Conservation (phyloP, 768 basidiomycete genomes). For the Leccinum obscurum region DNA sequence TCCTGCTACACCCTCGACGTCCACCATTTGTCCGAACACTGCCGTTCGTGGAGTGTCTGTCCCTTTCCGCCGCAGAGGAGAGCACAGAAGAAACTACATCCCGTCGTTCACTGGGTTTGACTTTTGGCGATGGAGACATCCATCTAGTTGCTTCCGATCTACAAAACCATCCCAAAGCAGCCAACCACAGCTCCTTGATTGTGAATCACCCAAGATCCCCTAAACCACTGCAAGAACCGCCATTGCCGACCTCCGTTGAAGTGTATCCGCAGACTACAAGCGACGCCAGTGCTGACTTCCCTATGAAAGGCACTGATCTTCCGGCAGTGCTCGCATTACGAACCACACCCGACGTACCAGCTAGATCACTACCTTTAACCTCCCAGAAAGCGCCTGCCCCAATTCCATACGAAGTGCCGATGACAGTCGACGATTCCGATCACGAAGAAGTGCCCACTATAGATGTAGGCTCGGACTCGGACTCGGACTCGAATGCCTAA, state of each 20-base stretch:
- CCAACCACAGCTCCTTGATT: background rate
- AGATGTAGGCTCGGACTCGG: slow-evolving; percentile 79
- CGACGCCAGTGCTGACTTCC: background rate
- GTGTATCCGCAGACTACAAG: slow-evolving; percentile 3
- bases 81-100: slow-evolving; percentile 57
- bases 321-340: slow-evolving; percentile 1
- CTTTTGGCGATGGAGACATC: slow-evolving; percentile 12
- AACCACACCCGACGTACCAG: background rate
- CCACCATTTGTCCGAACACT: slow-evolving; percentile 72
- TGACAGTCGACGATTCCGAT: slow-evolving; percentile 46
- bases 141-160: background rate
- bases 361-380: background rate
- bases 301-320: background rate
- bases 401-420: slow-evolving; percentile 4
- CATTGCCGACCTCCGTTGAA: background rate
- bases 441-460: slow-evolving; percentile 79
- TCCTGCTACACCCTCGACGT: slow-evolving; percentile 75
- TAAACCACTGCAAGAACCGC: background rate
- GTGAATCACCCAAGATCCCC: background rate
- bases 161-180: slow-evolving; percentile 1
- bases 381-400: slow-evolving; percentile 8
- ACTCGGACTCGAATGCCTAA: slow-evolving; percentile 69
- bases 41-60: slow-evolving; percentile 60
- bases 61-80: slow-evolving; percentile 64
- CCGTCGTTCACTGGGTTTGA: slow-evolving; percentile 44